Percentiles rank a stretch among this genome's conserved stretches.
Evolutionary conservation across 495 filamentous ascomycete genomes (phyloP).

Genomic region (Gamarada debralockiae): DNA sequence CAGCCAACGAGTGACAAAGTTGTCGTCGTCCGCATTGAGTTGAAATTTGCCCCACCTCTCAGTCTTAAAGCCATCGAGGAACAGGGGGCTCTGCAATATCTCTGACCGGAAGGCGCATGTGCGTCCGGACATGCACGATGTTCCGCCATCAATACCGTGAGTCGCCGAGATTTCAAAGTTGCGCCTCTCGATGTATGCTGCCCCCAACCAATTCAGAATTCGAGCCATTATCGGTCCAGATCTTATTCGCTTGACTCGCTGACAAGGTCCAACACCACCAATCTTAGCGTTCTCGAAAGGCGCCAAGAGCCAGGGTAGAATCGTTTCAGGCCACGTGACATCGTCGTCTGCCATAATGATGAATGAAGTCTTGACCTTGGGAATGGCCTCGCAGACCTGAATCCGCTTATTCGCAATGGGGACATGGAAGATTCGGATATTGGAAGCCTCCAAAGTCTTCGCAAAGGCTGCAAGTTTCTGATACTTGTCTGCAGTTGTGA

Average conservation of each 20-base stretch:
- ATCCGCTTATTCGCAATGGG: conserved; percentile 74
- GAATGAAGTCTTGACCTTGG: conserved; percentile 67
- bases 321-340: conserved; percentile 73
- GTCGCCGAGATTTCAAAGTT: conserved; percentile 90
- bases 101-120: conserved; percentile 79
- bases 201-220: conserved; percentile 74
- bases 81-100: conserved; percentile 73
- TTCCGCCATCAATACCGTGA: conserved; percentile 78
- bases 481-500: conserved; percentile 51
- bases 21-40: conserved; percentile 81
- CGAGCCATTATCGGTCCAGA: conserved; percentile 51
- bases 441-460: conserved; percentile 52
- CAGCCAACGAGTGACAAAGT: conserved; percentile 79
- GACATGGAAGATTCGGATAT: conserved; percentile 51
- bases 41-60: conserved; percentile 70
- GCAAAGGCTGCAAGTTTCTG: conserved; percentile 39
- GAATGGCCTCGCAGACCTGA: conserved; percentile 78
- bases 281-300: conserved; percentile 75
- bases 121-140: conserved; percentile 83
- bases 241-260: conserved; percentile 65
- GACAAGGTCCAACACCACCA: conserved; percentile 80
- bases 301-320: conserved; percentile 79
- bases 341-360: conserved; percentile 87
- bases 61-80: conserved; percentile 67
- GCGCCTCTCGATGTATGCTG: conserved; percentile 75